These are phyloP conservation scores for Ceratobasidium sp. DNA, from an alignment of 1,284 basidiomycete species.

Conservation along the genomic window DNA sequence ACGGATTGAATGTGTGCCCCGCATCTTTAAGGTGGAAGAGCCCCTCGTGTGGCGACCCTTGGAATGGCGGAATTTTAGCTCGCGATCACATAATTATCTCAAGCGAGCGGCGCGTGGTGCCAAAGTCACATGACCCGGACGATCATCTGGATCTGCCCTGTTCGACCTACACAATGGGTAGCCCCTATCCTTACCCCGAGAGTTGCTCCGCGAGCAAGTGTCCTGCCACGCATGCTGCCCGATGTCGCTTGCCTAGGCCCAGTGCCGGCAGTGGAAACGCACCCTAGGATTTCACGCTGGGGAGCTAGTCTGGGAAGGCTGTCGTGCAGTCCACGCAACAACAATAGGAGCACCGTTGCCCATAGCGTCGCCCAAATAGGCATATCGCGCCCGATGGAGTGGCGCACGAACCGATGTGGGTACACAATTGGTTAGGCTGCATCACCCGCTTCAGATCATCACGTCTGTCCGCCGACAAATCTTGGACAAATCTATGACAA, in stretches of 20 bases:
- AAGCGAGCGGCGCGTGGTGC: neutral
- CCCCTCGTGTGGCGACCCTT: conserved; percentile 28
- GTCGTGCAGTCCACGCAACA: neutral
- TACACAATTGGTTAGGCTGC: conserved; percentile 22
- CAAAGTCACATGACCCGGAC: conserved; percentile 18
- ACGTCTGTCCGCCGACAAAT: conserved; percentile 4
- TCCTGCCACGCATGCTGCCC: neutral
- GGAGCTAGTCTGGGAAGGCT: conserved; percentile 5
- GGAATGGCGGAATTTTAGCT: conserved; percentile 14
- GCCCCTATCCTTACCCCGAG: neutral
- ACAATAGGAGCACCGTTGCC: neutral
- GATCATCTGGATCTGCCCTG: conserved; percentile 9
- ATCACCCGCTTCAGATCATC: conserved; percentile 31
- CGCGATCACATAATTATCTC: neutral
- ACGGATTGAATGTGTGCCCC: conserved; percentile 1
- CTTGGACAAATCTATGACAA: neutral
- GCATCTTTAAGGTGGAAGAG: conserved; percentile 15
- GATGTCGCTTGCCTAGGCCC: conserved; percentile 1
- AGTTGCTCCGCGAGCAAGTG: no score
- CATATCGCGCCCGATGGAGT: neutral
- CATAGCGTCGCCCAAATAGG: conserved; percentile 22
- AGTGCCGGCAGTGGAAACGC: neutral
- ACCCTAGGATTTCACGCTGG: neutral
- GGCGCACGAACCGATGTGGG: neutral
- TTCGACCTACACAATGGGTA: neutral